These are phyloP conservation scores for Exophiala viscosa DNA, from an alignment of 2,329 filamentous ascomycete species.

Conservation along the genomic window DNA sequence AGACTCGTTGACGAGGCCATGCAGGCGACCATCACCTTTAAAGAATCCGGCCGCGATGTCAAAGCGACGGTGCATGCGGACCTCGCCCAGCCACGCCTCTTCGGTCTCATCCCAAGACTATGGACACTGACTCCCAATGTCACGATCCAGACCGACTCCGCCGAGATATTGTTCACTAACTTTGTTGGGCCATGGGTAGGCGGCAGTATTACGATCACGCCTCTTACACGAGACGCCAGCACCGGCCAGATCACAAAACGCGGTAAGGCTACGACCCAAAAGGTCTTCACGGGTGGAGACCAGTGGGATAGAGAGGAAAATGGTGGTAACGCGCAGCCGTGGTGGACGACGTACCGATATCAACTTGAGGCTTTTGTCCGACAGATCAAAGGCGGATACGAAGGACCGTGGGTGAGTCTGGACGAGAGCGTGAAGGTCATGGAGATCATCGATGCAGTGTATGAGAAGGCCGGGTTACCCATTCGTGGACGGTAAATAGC, in stretches of 20 bases:
- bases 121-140: background rate
- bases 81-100: background rate
- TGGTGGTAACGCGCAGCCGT: constrained; percentile 28
- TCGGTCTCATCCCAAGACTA: background rate
- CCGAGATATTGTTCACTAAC: constrained; percentile 8
- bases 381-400: constrained; percentile 34
- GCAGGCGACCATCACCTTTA: background rate
- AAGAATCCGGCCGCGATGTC: background rate
- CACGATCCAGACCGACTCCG: constrained; percentile 7
- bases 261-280: background rate
- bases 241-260: background rate
- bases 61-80: background rate
- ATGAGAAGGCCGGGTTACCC: constrained; percentile 38
- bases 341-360: constrained; percentile 46
- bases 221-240: background rate
- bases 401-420: constrained; percentile 36
- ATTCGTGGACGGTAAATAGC: background rate
- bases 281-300: constrained; percentile 5
- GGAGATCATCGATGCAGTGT: constrained; percentile 47
- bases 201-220: constrained; percentile 8
- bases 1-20: constrained; percentile 2
- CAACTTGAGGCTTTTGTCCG: constrained; percentile 51
- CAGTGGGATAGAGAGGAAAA: constrained; percentile 1
- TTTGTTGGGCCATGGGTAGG: constrained; percentile 3
- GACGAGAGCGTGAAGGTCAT: constrained; percentile 46